Evolutionary conservation across 805 yeast genomes (phyloP).

Genomic region (Candida silvicultrix): DNA sequence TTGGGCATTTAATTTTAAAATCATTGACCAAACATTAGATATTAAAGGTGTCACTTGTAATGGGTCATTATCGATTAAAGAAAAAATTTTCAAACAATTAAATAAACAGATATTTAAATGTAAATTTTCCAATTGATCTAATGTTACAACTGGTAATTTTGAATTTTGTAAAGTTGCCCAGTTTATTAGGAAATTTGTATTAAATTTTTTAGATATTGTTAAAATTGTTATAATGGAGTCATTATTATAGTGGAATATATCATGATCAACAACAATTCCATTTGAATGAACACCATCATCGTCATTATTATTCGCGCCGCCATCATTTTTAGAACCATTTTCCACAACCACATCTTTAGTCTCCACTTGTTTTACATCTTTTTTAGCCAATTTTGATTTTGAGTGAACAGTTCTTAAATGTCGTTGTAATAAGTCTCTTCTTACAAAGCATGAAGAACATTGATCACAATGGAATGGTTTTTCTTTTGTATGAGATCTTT

Average conservation of each 20-base stretch:
- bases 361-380: no score
- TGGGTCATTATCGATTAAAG: constrained; percentile 32
- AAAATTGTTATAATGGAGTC: constrained; percentile 27
- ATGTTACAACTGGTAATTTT: constrained; percentile 21
- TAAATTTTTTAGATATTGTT: constrained; percentile 24
- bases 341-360: no score
- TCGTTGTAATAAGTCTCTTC: constrained; percentile 70
- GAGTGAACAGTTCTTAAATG: constrained; percentile 76
- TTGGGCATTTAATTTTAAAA: constrained; percentile 20
- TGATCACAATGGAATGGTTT: constrained; percentile 71
- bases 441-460: constrained; percentile 67
- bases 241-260: constrained; percentile 13
- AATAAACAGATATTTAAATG: constrained; percentile 33
- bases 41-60: constrained; percentile 32
- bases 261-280: no score
- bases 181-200: constrained; percentile 13
- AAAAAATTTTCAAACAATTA: constrained; percentile 39
- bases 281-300: no score
- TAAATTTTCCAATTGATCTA: constrained; percentile 7
- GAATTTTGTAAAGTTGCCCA: constrained; percentile 24
- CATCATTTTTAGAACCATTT: no score
- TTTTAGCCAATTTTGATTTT: constrained; percentile 10
- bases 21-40: constrained; percentile 37
- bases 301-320: no score
- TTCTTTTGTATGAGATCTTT: constrained; percentile 73